Conservation (phyloP, 2,329 filamentous ascomycete species). For the Corynespora cassiicola region DNA sequence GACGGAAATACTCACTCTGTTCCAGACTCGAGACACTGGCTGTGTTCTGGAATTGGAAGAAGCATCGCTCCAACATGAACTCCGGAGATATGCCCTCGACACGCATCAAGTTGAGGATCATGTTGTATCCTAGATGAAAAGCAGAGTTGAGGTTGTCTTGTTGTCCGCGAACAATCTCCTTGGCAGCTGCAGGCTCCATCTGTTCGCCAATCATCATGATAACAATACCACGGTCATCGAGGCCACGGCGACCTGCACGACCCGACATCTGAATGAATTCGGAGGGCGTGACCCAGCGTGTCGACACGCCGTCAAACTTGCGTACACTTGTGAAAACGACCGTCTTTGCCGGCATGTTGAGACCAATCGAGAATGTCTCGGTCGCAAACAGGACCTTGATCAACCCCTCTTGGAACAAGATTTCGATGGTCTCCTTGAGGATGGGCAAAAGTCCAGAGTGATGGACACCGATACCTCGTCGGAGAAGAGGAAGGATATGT, state of each 20-base stretch:
- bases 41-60: conserved; percentile 97
- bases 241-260: conserved; percentile 92
- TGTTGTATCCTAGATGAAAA: conserved; percentile 98
- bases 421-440: conserved; percentile 97
- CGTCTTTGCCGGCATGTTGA: conserved; percentile 99
- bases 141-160: conserved; percentile 98
- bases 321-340: conserved; percentile 98
- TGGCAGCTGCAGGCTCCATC: conserved; percentile 92
- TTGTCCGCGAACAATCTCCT: conserved; percentile 93
- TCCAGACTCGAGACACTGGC: conserved; percentile 85
- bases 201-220: conserved; percentile 99
- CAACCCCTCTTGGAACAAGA: conserved; percentile 95
- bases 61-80: conserved; percentile 98
- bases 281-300: conserved; percentile 86
- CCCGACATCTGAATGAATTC: conserved; percentile 99
- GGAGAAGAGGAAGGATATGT: conserved; percentile 85
- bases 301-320: conserved; percentile 86
- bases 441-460: conserved; percentile 95
- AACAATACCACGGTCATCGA: conserved; percentile 96
- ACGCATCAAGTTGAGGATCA: conserved; percentile 94
- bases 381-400: conserved; percentile 99
- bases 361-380: conserved; percentile 96
- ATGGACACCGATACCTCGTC: conserved; percentile 94
- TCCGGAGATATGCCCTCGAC: conserved; percentile 99
- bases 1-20: too few relatives aligned